Evolutionary conservation across 768 basidiomycete genomes (phyloP).

Genomic region (Leccinum boreale): DNA sequence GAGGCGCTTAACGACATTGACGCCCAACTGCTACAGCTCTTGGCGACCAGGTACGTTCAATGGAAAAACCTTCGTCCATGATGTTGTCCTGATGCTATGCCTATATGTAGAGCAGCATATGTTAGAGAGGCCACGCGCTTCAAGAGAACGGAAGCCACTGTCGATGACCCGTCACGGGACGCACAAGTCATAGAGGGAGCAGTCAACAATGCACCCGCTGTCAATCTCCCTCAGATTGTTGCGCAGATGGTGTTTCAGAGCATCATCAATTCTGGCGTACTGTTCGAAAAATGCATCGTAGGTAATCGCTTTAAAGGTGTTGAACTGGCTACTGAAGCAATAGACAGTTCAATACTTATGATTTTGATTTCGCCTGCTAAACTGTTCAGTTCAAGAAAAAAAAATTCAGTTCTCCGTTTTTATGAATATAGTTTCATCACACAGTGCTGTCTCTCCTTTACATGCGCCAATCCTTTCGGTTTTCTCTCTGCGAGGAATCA

Average conservation of each 20-base stretch:
- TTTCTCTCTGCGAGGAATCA: neutral
- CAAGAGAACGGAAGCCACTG: constrained; percentile 11
- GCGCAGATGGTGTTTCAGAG: constrained; percentile 19
- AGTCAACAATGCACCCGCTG: constrained; percentile 14
- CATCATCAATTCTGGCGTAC: constrained; percentile 19
- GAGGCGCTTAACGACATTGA: constrained; percentile 17
- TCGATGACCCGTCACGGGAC: constrained; percentile 14
- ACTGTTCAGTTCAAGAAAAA: neutral
- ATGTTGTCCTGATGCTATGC: neutral
- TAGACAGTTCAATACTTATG: constrained; percentile 12
- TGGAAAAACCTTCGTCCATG: too few relatives aligned
- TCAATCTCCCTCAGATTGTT: constrained; percentile 22
- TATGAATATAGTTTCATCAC: neutral
- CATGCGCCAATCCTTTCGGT: neutral
- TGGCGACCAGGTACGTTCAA: constrained; percentile 15
- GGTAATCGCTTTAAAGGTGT: neutral
- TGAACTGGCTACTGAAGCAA: neutral
- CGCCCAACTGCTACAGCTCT: constrained; percentile 15
- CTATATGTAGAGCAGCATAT: constrained; percentile 14
- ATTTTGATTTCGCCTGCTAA: neutral
- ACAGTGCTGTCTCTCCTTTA: neutral
- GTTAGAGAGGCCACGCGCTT: constrained; percentile 27
- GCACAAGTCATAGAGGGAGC: constrained; percentile 20
- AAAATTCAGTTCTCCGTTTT: too few relatives aligned
- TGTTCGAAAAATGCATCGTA: constrained; percentile 24